These are phyloP conservation scores for Trypanosoma caninum DNA, from an alignment of 208 protist genomes.

Conservation along the genomic window DNA sequence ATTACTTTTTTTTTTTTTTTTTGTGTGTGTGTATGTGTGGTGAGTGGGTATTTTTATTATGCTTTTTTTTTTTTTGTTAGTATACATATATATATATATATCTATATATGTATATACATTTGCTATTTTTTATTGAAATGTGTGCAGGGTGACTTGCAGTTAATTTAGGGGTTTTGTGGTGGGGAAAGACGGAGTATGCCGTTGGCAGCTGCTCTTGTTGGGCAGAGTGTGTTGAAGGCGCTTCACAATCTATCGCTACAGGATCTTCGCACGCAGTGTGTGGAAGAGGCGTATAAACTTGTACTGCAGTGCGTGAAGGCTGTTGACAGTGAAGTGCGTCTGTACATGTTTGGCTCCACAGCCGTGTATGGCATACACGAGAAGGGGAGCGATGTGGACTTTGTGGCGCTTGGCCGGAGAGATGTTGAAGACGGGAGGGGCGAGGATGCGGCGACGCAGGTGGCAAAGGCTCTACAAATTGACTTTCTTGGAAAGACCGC, in stretches of 20 bases:
- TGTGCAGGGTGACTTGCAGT: no score
- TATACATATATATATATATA: no score
- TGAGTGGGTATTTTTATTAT: not conserved
- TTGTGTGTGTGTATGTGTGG: not conserved
- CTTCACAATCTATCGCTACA: conserved; percentile 20
- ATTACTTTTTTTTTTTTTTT: not conserved
- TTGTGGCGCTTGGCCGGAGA: conserved; percentile 55
- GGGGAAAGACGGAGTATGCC: conserved; percentile 6
- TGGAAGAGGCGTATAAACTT: conserved; percentile 39
- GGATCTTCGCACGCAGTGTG: conserved; percentile 44
- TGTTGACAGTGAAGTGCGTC: conserved; percentile 48
- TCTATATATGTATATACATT: no score
- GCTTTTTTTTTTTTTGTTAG: not conserved
- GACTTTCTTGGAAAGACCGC: conserved; percentile 47
- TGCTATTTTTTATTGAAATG: no score
- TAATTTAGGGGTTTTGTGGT: not conserved
- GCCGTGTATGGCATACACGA: conserved; percentile 71
- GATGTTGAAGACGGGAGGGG: conserved; percentile 46
- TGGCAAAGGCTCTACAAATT: conserved; percentile 59
- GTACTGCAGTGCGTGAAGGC: conserved; percentile 34
- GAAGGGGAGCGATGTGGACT: conserved; percentile 70
- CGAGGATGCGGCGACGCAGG: conserved; percentile 56
- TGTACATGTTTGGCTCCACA: conserved; percentile 84
- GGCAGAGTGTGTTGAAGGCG: conserved; percentile 17
- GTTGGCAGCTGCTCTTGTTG: conserved; percentile 15